Percentiles rank a stretch among this genome's conserved stretches.
Evolutionary conservation across 768 basidiomycete genomes (phyloP).

Genomic region (Tephrocybe rancida): DNA sequence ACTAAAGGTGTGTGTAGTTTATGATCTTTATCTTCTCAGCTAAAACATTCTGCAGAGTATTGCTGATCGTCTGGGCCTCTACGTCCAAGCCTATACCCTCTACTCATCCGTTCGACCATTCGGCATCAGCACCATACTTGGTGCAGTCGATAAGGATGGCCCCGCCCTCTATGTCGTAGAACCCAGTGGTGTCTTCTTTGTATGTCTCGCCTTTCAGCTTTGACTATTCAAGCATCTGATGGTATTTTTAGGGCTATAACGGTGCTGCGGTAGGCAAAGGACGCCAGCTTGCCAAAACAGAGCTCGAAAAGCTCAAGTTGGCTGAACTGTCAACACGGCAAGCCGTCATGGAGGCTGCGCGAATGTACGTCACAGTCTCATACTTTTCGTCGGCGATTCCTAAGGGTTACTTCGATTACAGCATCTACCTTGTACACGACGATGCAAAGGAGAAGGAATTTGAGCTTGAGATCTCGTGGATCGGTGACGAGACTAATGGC

Average conservation of each 20-base stretch:
- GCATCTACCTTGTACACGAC: constrained; percentile 96
- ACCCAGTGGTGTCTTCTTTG: constrained; percentile 91
- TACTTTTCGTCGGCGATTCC: not conserved
- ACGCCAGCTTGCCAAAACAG: constrained; percentile 96
- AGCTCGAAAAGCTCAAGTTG: constrained; percentile 93
- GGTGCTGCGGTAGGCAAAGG: constrained; percentile 98
- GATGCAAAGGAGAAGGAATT: constrained; percentile 99
- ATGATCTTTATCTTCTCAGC: not conserved
- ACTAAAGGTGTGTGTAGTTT: constrained; percentile 63
- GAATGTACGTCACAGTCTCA: constrained; percentile 69
- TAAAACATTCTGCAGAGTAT: constrained; percentile 27
- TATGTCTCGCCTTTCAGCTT: constrained; percentile 37
- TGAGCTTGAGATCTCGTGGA: constrained; percentile 98
- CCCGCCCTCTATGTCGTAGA: constrained; percentile 90
- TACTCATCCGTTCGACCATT: constrained; percentile 98
- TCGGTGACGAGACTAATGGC: constrained; percentile 81
- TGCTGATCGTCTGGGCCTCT: constrained; percentile 81
- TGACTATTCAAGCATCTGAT: not conserved
- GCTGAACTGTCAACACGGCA: constrained; percentile 78
- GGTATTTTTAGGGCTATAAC: constrained; percentile 74
- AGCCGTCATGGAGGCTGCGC: constrained; percentile 90
- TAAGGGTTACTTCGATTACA: constrained; percentile 31
- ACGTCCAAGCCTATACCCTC: constrained; percentile 94
- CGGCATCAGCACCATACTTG: constrained; percentile 92
- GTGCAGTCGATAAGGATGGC: constrained; percentile 84